Conservation (phyloP, 164 flowering plant species). For the Protea cynaroides region DNA sequence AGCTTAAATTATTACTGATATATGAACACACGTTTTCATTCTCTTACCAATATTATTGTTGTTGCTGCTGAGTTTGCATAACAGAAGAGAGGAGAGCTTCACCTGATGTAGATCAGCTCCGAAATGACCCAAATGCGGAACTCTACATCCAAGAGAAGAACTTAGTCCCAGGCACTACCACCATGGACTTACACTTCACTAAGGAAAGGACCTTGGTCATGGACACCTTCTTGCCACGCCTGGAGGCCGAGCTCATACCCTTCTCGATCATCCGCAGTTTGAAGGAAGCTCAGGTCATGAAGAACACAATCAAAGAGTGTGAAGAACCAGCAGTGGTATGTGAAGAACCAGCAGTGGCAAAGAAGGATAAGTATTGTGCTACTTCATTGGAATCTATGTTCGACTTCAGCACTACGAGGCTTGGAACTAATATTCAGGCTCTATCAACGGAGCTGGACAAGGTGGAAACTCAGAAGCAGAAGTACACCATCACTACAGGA, state of each 20-base stretch:
- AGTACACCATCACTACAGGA: no score
- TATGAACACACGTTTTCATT: no score
- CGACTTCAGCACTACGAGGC: no score
- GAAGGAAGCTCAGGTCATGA: slow-evolving; percentile 26
- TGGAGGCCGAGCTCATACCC: slow-evolving; percentile 29
- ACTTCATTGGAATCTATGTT: slow-evolving; percentile 33
- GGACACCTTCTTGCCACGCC: slow-evolving; percentile 31
- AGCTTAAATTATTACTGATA: no score
- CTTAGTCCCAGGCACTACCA: slow-evolving; percentile 8
- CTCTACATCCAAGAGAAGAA: slow-evolving; percentile 32
- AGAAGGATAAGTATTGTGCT: slow-evolving; percentile 27
- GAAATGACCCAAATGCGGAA: slow-evolving; percentile 21
- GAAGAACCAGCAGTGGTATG: no score
- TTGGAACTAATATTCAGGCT: slow-evolving; percentile 13
- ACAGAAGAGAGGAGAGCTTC: no score
- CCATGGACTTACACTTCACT: slow-evolving; percentile 23
- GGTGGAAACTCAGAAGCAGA: slow-evolving; percentile 8
- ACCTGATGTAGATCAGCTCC: slow-evolving; percentile 25
- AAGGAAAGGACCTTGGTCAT: slow-evolving; percentile 13
- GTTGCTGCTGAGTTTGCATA: no score
- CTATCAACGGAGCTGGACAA: slow-evolving; percentile 13
- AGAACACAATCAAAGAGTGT: no score
- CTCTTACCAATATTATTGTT: no score
- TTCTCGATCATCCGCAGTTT: slow-evolving; percentile 30
- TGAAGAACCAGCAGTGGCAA: slow-evolving; percentile 17